A percentile compares a stretch with the other conserved stretches of the same genome.
phyloP scores from a whole-genome alignment of 2,329 filamentous ascomycete genomes.

The Neonectria magnoliae region DNA sequence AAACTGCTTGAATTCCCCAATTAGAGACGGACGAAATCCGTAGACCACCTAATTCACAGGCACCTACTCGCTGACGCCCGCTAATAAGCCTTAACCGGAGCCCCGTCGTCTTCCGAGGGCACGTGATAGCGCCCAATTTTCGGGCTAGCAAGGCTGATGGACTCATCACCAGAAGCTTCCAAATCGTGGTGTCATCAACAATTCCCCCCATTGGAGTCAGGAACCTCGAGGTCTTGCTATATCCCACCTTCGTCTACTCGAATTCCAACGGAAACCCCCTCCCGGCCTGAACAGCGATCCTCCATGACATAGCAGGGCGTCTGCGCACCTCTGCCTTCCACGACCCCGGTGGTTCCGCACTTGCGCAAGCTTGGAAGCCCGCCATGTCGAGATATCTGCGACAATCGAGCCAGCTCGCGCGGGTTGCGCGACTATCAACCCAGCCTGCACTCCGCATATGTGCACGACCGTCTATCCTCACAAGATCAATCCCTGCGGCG shows the following conservation, averaged over 20 bases:
- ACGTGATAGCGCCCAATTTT: constrained; percentile 48
- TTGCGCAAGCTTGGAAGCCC: constrained; percentile 44
- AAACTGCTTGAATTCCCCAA: neutral
- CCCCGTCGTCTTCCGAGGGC: constrained; percentile 30
- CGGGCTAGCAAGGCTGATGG: constrained; percentile 39
- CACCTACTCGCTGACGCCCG: constrained; percentile 31
- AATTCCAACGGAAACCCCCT: constrained; percentile 16
- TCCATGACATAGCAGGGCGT: constrained; percentile 47
- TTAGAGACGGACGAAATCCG: neutral
- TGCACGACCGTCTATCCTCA: constrained; percentile 47
- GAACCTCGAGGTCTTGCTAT: constrained; percentile 30
- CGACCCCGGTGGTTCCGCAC: constrained; percentile 49
- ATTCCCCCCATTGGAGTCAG: constrained; percentile 35
- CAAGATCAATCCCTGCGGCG: constrained; percentile 43
- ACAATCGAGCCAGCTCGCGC: constrained; percentile 72
- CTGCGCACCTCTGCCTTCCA: constrained; percentile 32
- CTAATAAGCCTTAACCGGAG: constrained; percentile 13
- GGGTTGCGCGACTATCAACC: constrained; percentile 67
- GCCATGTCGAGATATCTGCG: constrained; percentile 74
- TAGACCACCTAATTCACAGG: constrained; percentile 20
- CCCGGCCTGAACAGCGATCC: constrained; percentile 37
- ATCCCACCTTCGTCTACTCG: constrained; percentile 19
- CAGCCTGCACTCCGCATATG: constrained; percentile 61
- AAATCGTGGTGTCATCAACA: constrained; percentile 45
- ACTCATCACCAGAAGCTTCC: constrained; percentile 43